These are phyloP conservation scores for Diaporthe ilicicola DNA, from an alignment of 2,329 filamentous ascomycete species.

Conservation along the genomic window DNA sequence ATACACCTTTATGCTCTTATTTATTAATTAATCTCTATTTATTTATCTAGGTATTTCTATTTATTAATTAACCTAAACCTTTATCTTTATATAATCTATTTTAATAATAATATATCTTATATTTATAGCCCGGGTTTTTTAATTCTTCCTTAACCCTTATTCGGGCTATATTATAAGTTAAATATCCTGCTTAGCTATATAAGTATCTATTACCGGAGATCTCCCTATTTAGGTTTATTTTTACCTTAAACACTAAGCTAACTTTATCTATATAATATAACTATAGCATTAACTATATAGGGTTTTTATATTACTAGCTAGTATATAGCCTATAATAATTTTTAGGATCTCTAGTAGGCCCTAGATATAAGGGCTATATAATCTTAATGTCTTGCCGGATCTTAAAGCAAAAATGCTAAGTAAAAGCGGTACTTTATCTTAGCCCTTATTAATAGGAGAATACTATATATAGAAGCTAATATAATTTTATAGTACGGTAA, in stretches of 20 bases:
- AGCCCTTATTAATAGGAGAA: background rate
- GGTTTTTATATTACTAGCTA: background rate
- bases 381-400: background rate
- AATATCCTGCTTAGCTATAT: too few species aligned
- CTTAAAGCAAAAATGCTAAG: background rate
- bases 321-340: background rate
- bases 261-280: background rate
- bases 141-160: background rate
- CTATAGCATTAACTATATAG: background rate
- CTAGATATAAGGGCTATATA: background rate
- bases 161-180: background rate
- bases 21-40: background rate
- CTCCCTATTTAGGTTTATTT: background rate
- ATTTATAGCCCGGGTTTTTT: background rate
- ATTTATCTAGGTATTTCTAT: background rate
- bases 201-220: background rate
- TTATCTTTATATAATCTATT: background rate
- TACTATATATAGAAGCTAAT: background rate
- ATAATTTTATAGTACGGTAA: background rate
- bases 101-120: background rate
- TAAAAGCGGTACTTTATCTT: background rate
- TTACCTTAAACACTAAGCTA: background rate
- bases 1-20: background rate
- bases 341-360: background rate
- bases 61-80: background rate